Percentiles rank a stretch among this genome's conserved stretches.
These are phyloP conservation scores for Termitomyces sp. DNA, from an alignment of 768 basidiomycete genomes.

Conservation along the genomic window DNA sequence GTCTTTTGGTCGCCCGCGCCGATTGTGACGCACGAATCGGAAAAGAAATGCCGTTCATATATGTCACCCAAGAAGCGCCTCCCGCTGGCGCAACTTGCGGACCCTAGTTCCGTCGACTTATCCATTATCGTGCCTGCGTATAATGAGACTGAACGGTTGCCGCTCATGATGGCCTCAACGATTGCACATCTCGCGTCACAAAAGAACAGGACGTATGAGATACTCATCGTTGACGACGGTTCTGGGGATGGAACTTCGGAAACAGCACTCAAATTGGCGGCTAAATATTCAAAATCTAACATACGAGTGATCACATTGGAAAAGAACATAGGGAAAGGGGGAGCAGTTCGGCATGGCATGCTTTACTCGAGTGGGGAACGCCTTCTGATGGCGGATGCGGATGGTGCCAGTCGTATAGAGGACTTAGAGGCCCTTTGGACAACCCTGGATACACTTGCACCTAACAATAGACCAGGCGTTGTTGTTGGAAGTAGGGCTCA, in stretches of 20 bases:
- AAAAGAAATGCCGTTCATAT: slow-evolving; percentile 61
- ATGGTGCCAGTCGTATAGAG: slow-evolving; percentile 84
- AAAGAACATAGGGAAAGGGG: slow-evolving; percentile 87
- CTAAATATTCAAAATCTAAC: slow-evolving; percentile 46
- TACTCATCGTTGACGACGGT: slow-evolving; percentile 90
- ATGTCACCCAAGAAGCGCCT: slow-evolving; percentile 45
- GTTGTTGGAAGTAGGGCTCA: slow-evolving; percentile 91
- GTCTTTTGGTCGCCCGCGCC: slow-evolving; percentile 70
- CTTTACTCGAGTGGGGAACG: slow-evolving; percentile 70
- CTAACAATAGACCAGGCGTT: slow-evolving; percentile 46
- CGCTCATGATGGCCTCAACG: slow-evolving; percentile 74
- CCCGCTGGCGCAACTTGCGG: slow-evolving; percentile 52
- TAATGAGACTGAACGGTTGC: slow-evolving; percentile 85
- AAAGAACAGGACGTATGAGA: slow-evolving; percentile 58
- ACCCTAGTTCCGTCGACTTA: slow-evolving; percentile 59
- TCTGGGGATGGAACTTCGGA: slow-evolving; percentile 70
- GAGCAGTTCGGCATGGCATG: slow-evolving; percentile 90
- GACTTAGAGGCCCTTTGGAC: slow-evolving; percentile 79
- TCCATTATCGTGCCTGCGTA: slow-evolving; percentile 87
- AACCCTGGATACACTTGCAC: slow-evolving; percentile 59
- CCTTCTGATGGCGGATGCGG: slow-evolving; percentile 90
- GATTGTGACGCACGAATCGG: slow-evolving; percentile 57
- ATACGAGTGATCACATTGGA: slow-evolving; percentile 76
- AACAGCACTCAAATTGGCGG: slow-evolving; percentile 59
- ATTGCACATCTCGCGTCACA: slow-evolving; percentile 53